phyloP scores from a whole-genome alignment of 805 yeast genomes.

The Candida corydali region DNA sequence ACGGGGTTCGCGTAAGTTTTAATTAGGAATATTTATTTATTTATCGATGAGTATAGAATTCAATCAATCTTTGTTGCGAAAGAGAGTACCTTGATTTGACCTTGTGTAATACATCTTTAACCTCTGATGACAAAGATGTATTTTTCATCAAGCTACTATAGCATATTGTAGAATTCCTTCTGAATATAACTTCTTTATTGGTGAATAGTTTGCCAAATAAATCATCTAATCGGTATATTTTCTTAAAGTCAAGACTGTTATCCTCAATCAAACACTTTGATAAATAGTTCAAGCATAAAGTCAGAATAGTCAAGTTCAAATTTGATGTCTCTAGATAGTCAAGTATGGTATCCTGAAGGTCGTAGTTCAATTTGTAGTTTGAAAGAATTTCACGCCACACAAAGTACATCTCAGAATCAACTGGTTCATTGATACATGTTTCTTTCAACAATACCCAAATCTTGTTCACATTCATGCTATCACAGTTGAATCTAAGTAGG shows the following conservation, averaged over 20 bases:
- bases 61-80: slow-evolving; percentile 45
- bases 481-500: slow-evolving; percentile 24
- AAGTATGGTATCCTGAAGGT: slow-evolving; percentile 6
- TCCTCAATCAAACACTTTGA: slow-evolving; percentile 5
- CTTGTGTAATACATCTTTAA: slow-evolving; percentile 3
- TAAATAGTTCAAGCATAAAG: slow-evolving; percentile 7
- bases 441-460: slow-evolving; percentile 1
- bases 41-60: slow-evolving; percentile 34
- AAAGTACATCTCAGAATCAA: slow-evolving; percentile 7
- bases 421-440: neutral
- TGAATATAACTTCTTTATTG: slow-evolving; percentile 26
- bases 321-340: slow-evolving; percentile 5
- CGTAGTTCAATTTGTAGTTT: neutral
- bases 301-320: neutral
- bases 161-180: slow-evolving; percentile 33
- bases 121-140: slow-evolving; percentile 8
- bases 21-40: neutral
- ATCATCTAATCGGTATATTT: slow-evolving; percentile 21
- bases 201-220: slow-evolving; percentile 22
- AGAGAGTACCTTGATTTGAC: slow-evolving; percentile 23
- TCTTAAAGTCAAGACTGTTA: neutral
- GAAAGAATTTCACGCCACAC: slow-evolving; percentile 8
- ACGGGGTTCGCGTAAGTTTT: neutral
- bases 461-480: slow-evolving; percentile 4
- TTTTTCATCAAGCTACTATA: slow-evolving; percentile 33